Conservation (phyloP, 805 yeast species). For the Wickerhamiella shivajii region DNA sequence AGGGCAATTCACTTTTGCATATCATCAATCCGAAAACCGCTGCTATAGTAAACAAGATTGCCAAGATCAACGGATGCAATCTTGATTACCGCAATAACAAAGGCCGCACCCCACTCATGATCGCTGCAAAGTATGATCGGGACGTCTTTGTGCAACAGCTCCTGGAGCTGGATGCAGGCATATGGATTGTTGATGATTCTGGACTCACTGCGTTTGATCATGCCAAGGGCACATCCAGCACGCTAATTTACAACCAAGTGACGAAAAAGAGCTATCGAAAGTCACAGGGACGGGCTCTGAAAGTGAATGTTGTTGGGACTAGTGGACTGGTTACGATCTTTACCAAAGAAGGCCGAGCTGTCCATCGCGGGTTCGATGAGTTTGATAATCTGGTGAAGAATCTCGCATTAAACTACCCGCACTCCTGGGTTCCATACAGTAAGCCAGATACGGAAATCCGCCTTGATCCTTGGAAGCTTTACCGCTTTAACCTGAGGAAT, state of each 20-base stretch:
- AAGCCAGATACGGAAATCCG: conserved; percentile 20
- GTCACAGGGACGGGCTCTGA: conserved; percentile 8
- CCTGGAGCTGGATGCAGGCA: conserved; percentile 36
- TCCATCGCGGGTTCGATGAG: conserved; percentile 22
- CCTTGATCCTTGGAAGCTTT: conserved; percentile 22
- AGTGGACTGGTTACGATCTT: conserved; percentile 10
- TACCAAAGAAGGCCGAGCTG: conserved; percentile 15
- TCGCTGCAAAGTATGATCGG: conserved; percentile 55
- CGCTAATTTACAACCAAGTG: conserved; percentile 3
- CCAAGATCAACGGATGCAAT: conserved; percentile 27
- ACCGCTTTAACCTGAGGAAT: conserved; percentile 24
- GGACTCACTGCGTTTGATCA: conserved; percentile 24
- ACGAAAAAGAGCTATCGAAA: conserved; percentile 16
- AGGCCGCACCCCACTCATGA: conserved; percentile 54
- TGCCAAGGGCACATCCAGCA: conserved; percentile 19
- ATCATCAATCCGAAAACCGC: conserved; percentile 36
- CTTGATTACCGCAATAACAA: conserved; percentile 47
- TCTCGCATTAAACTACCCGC: conserved; percentile 24
- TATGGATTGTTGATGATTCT: conserved; percentile 22
- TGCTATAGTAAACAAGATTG: conserved; percentile 3
- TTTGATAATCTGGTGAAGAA: conserved; percentile 23
- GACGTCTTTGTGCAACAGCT: conserved; percentile 41
- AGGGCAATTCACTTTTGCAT: conserved; percentile 69
- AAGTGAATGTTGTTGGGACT: conserved; percentile 3
- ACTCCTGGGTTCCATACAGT: conserved; percentile 27